Base-by-base conservation (phyloP, 805 yeast species). In the Saccharomycopsis sp. region DNA sequence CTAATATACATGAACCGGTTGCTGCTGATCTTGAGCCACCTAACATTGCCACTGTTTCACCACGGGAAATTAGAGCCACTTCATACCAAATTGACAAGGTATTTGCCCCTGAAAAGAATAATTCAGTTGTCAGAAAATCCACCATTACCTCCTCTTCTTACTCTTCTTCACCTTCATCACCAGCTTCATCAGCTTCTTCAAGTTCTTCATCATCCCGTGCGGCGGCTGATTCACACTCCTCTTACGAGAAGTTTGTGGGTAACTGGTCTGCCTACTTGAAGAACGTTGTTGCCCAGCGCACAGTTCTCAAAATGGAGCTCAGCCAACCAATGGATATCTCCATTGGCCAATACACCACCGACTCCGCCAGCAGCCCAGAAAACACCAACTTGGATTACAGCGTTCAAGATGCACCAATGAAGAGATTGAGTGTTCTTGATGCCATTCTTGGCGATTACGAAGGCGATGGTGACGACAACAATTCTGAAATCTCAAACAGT, bases 371-470 rank as follows among this genome's bases (percentile, higher is more conserved):
- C n/a, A 20, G 37, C n/a, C 34, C 22, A 6, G 38, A 22, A 12
- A 32, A 30, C 10, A 16, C 9, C n/a, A 25, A 9, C n/a, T n/a
- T n/a, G n/a, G 26, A 33, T 16, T 21, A 16, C 22, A n/a, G 22
- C 8, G 30, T 12, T 2, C 15, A 10, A 10, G n/a, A 30, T 13
- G n/a, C 34, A n/a, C 38, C 38, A 21, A 13, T 33, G 12, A 41
- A 22, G 32, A 41, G 45, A 41, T 21, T 41, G 15, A 41, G 45
- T 36, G 45, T 41, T 23, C 27, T 41, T 15, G 45, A 41, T 10
- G 45, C 45, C 21, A 32, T 41, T 23, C 31, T 41, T 18, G 35
- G 38, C 16, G 17, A 41, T 15, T 41, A 41, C 36, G 27, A 25
- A n/a, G 27, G n/a, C 2, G 27, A 25, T n/a, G 42, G 36, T 26